Conservation (phyloP, 768 basidiomycete genomes). For the Naganishia vishniacii region DNA sequence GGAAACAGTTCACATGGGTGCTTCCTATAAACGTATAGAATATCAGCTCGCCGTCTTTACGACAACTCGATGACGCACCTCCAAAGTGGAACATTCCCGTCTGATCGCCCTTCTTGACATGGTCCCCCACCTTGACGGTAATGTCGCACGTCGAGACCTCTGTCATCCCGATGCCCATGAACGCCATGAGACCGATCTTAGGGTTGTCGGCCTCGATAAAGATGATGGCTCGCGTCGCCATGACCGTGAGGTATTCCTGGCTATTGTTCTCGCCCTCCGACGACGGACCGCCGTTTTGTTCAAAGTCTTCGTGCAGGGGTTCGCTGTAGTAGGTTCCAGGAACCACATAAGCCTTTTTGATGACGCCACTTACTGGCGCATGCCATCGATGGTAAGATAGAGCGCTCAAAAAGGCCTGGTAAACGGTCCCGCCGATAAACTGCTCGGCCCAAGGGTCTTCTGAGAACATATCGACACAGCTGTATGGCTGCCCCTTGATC, state of each 20-base stretch:
- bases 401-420: conserved; percentile 59
- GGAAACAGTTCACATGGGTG: conserved; percentile 54
- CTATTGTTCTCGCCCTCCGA: conserved; percentile 38
- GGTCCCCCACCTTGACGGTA: conserved; percentile 53
- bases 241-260: conserved; percentile 51
- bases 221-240: conserved; percentile 56
- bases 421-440: conserved; percentile 54
- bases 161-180: conserved; percentile 59
- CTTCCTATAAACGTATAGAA: not conserved
- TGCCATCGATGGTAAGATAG: conserved; percentile 63
- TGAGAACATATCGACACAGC: conserved; percentile 57
- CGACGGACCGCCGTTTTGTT: conserved; percentile 47
- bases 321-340: conserved; percentile 48
- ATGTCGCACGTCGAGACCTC: conserved; percentile 62
- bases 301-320: conserved; percentile 50
- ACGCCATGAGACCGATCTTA: conserved; percentile 57
- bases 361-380: conserved; percentile 55
- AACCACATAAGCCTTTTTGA: conserved; percentile 53
- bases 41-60: not conserved
- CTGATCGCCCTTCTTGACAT: conserved; percentile 56
- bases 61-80: conserved; percentile 49
- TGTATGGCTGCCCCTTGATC: conserved; percentile 62
- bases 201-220: conserved; percentile 58
- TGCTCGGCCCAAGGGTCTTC: conserved; percentile 49
- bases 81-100: conserved; percentile 60